Evolutionary conservation across 768 basidiomycete genomes (phyloP).

Genomic region (Rhodotorula paludigena): DNA sequence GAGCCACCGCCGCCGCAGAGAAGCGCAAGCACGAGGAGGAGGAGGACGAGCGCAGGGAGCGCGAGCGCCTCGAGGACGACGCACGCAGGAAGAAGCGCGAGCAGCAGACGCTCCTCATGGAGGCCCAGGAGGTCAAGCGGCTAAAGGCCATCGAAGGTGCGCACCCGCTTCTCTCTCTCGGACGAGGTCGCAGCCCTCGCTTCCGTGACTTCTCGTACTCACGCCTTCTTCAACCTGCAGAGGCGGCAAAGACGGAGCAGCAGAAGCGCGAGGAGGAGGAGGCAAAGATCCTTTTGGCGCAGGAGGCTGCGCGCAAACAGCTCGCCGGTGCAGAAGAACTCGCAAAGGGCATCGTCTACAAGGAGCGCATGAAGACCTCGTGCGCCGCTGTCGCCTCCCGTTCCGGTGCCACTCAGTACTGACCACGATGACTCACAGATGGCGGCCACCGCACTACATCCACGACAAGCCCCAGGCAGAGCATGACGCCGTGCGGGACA

Average conservation of each 20-base stretch:
- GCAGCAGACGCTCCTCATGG: conserved; percentile 66
- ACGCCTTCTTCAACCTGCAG: conserved; percentile 48
- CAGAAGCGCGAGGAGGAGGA: conserved; percentile 84
- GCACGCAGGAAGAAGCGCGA: conserved; percentile 78
- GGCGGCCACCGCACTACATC: conserved; percentile 81
- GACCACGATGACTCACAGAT: conserved; percentile 54
- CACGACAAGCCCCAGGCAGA: conserved; percentile 65
- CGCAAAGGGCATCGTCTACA: conserved; percentile 86
- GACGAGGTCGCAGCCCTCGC: not conserved
- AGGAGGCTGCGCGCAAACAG: conserved; percentile 75
- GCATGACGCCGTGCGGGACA: conserved; percentile 70
- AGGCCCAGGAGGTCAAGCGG: conserved; percentile 91
- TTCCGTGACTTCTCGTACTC: conserved; percentile 1
- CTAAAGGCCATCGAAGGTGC: conserved; percentile 74
- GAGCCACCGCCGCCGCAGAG: conserved; percentile 55
- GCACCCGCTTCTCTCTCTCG: conserved; percentile 17
- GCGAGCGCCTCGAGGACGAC: conserved; percentile 63
- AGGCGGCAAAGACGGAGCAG: conserved; percentile 79
- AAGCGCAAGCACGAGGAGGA: conserved; percentile 57
- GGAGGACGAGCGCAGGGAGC: conserved; percentile 55
- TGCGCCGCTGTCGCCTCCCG: conserved; percentile 49
- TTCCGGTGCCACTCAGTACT: not conserved
- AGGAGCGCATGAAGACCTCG: conserved; percentile 77
- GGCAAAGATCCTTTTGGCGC: conserved; percentile 83
- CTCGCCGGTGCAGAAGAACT: conserved; percentile 88